Base-by-base conservation (phyloP, 441 rosid species). In the Erysimum cheiri region DNA sequence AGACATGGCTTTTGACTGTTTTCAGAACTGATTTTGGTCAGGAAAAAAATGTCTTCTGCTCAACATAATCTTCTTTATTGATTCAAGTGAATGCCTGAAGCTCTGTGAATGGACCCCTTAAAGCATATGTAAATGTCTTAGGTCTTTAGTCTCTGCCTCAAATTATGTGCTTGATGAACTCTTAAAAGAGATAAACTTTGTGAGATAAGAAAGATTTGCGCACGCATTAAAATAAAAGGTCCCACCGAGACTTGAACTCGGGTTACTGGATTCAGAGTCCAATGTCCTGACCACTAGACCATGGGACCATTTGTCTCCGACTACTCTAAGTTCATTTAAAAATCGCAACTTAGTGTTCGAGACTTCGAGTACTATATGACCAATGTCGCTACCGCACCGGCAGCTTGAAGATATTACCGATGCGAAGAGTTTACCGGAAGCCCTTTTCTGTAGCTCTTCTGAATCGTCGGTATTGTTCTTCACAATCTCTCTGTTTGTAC, bases 221-320 rank as follows among this genome's bases (percentile, higher is more conserved):
- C 24, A 22, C 24, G 24, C 24, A 22, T 22, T 22, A 22, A 22
- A 22, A 22, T 22, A 26, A 22, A 31, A 69, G 74, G 77, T 70
- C 73, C 77, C 77, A 72, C 80, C 76, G 71, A 75, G 48, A 70
- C 22, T 71, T 67, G 75, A 72, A 68, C 66, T 79, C 67, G 77
- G 72, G 73, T 69, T 72, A 72, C 78, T 65, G 55, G 76, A 72
- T 75, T 75, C 77, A 75, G 66, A 72, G 77, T 73, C 66, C 70
- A 70, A 71, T 72, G 73, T 73, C 76, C 80, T 76, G 4, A 77
- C 78, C 77, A 46, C 83, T 80, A 77, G 79, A 80, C 83, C 81
- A 77, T 67, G 67, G 79, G 55, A 60, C 74, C 63, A 1, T 59
- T 36, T 8, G 54, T n/a, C 0, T 5, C 7, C n/a, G n/a, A 2